A percentile compares a stretch with the other conserved stretches of the same genome.
Conservation (phyloP, 2,329 filamentous ascomycete genomes). For the Fusarium sp. region DNA sequence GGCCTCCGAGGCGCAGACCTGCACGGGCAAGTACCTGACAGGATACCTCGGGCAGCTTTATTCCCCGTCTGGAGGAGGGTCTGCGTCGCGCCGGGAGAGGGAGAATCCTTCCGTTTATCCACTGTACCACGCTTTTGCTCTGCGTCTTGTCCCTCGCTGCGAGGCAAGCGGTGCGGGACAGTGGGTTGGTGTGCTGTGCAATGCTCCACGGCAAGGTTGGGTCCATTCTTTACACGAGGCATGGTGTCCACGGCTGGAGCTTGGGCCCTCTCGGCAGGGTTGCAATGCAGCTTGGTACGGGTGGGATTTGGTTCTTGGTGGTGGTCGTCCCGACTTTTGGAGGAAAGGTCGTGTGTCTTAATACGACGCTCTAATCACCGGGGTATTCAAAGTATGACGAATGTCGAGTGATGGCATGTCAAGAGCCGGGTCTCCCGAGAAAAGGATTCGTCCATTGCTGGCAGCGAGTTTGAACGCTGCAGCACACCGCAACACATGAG, state of each 20-base stretch:
- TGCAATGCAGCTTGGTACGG: constrained; percentile 18
- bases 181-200: constrained; percentile 28
- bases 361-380: constrained; percentile 36
- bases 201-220: constrained; percentile 33
- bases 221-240: constrained; percentile 37
- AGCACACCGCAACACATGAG: constrained; percentile 1
- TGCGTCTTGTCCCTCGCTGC: constrained; percentile 2
- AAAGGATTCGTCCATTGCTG: constrained; percentile 3
- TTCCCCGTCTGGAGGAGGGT: constrained; percentile 26
- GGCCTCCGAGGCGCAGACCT: constrained; percentile 31
- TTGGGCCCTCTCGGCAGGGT: constrained; percentile 33
- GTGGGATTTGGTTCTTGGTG: constrained; percentile 33
- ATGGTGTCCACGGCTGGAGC: constrained; percentile 27
- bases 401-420: constrained; percentile 8
- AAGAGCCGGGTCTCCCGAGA: constrained; percentile 5
- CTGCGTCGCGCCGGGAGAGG: constrained; percentile 6
- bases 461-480: neutral
- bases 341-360: constrained; percentile 23
- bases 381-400: constrained; percentile 19
- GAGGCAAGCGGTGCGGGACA: constrained; percentile 28
- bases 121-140: constrained; percentile 4
- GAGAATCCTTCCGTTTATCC: constrained; percentile 23
- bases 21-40: constrained; percentile 10
- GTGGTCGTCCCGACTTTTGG: constrained; percentile 21
- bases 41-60: constrained; percentile 13